A percentile compares a stretch with the other conserved stretches of the same genome.
phyloP scores from a whole-genome alignment of 1,284 basidiomycete genomes.

The Fomitopsis betulina region DNA sequence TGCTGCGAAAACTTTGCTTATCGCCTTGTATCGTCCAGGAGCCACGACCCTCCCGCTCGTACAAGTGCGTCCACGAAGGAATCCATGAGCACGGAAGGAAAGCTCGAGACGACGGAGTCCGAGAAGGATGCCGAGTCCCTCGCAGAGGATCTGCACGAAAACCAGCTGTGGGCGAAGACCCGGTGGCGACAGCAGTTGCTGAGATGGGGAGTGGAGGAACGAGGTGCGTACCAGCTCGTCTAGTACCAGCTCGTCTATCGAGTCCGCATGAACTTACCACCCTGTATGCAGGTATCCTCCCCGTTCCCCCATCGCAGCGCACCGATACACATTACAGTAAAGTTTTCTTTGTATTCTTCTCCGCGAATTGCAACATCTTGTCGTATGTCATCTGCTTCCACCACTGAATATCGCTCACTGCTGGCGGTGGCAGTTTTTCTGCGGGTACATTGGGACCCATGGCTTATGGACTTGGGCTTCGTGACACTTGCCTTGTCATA shows the following conservation, averaged over 20 bases:
- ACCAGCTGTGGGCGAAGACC: conserved; percentile 13
- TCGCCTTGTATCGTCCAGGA: neutral
- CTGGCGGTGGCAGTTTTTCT: conserved; percentile 50
- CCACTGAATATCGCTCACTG: neutral
- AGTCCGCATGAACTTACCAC: neutral
- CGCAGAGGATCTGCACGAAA: conserved; percentile 7
- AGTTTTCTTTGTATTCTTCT: conserved; percentile 75
- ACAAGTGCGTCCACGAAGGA: neutral
- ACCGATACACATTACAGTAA: conserved; percentile 64
- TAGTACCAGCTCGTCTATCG: neutral
- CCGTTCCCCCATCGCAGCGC: conserved; percentile 45
- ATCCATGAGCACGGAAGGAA: neutral
- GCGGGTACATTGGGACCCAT: conserved; percentile 70
- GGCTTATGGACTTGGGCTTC: conserved; percentile 61
- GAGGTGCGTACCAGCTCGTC: conserved; percentile 22
- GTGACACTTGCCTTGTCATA: conserved; percentile 70
- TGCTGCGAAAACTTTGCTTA: neutral
- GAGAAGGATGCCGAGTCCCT: conserved; percentile 15
- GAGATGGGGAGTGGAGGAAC: conserved; percentile 22
- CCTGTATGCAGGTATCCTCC: conserved; percentile 40
- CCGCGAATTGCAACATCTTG: conserved; percentile 69
- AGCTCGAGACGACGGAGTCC: conserved; percentile 5
- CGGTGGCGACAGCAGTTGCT: conserved; percentile 19
- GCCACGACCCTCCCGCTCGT: neutral
- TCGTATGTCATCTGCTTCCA: conserved; percentile 40